Evolutionary conservation across 345 rosid species (phyloP).

Genomic region (Camelina laxa): DNA sequence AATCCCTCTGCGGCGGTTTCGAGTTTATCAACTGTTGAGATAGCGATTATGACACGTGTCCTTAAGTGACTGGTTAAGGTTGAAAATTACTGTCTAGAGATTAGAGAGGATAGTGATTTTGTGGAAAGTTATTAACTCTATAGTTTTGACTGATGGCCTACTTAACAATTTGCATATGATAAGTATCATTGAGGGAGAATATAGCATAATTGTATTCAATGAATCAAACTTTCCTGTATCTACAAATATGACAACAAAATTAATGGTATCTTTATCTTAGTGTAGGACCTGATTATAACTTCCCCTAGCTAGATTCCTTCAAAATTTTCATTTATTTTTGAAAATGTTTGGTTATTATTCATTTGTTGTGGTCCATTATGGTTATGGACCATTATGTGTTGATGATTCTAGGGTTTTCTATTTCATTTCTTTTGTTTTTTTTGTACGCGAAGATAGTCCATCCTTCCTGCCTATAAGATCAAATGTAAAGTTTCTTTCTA

Average conservation of each 20-base stretch:
- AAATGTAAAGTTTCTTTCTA: not conserved
- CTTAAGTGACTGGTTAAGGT: not conserved
- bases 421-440: constrained; percentile 20
- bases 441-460: constrained; percentile 24
- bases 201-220: not conserved
- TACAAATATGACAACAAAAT: too few relatives aligned
- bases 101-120: not conserved
- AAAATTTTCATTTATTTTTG: not conserved
- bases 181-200: not conserved
- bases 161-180: constrained; percentile 26
- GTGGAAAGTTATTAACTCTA: not conserved
- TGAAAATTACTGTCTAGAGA: not conserved
- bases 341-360: not conserved
- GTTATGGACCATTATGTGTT: constrained; percentile 31
- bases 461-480: not conserved
- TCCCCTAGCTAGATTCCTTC: constrained; percentile 28
- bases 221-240: not conserved
- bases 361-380: constrained; percentile 27
- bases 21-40: constrained; percentile 17
- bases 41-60: constrained; percentile 37
- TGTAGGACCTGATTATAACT: constrained; percentile 18
- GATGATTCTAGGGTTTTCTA: constrained; percentile 37
- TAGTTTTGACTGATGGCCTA: constrained; percentile 24
- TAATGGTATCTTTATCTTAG: not conserved
- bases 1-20: constrained; percentile 10